These are phyloP conservation scores for Mucor indicus DNA, from an alignment of 371 early-diverging fungal genomes.

Conservation along the genomic window DNA sequence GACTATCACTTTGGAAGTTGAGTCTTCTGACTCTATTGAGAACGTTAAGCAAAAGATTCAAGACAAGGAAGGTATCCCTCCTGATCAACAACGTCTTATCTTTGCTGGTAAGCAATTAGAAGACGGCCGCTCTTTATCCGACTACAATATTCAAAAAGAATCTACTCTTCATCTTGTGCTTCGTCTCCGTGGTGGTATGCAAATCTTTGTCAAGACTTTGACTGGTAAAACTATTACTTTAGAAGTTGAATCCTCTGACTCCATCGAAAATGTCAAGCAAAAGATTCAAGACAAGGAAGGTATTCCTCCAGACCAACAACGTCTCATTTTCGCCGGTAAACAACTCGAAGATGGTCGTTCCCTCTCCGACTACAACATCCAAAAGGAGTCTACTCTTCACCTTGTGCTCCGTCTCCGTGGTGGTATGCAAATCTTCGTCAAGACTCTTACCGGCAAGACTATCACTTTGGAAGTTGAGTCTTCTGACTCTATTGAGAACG, in stretches of 20 bases:
- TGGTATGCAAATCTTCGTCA: slow-evolving; percentile 77
- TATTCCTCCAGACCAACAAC: slow-evolving; percentile 99
- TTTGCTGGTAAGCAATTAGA: slow-evolving; percentile 52
- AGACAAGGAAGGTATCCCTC: slow-evolving; percentile 95
- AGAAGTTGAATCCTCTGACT: slow-evolving; percentile 94
- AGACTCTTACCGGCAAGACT: slow-evolving; percentile 81
- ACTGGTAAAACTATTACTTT: slow-evolving; percentile 88
- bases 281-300: slow-evolving; percentile 98
- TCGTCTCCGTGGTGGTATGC: slow-evolving; percentile 43
- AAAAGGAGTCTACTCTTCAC: slow-evolving; percentile 96
- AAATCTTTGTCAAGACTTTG: slow-evolving; percentile 77
- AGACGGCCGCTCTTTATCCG: slow-evolving; percentile 18
- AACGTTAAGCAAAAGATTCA: slow-evolving; percentile 98
- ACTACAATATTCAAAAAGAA: slow-evolving; percentile 23
- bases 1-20: slow-evolving; percentile 92
- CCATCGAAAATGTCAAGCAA: slow-evolving; percentile 94
- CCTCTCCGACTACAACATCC: slow-evolving; percentile 81
- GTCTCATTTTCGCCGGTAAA: slow-evolving; percentile 98
- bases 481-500: slow-evolving; percentile 92
- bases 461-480: slow-evolving; percentile 93
- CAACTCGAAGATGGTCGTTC: slow-evolving; percentile 96
- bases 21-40: slow-evolving; percentile 91
- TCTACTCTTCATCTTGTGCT: slow-evolving; percentile 21
- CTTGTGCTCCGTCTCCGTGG: slow-evolving; percentile 96
- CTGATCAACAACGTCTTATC: slow-evolving; percentile 98